Conservation (phyloP, 179 eudicot genomes). For the Silene noctiflora region DNA sequence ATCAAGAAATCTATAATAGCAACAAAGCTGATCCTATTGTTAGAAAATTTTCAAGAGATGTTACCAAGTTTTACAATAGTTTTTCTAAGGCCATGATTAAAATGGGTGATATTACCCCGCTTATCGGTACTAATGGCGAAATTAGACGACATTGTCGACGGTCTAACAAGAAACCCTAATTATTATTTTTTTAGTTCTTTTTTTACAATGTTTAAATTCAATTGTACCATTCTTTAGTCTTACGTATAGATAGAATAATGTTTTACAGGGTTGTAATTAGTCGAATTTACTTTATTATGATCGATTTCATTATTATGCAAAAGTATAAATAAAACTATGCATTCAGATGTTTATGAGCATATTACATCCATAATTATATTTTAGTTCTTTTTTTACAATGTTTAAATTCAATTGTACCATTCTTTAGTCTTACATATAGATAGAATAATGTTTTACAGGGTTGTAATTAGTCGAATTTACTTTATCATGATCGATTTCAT, state of each 20-base stretch:
- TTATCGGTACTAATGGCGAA: conserved; percentile 39
- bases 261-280: background rate
- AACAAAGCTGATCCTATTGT: conserved; percentile 25
- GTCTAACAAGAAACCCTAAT: conserved; percentile 17
- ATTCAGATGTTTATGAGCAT: too few relatives aligned
- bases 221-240: background rate
- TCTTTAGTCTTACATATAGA: background rate
- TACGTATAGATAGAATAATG: background rate
- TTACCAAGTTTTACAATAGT: conserved; percentile 21
- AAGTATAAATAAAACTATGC: too few relatives aligned
- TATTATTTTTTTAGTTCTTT: background rate
- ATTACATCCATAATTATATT: too few relatives aligned
- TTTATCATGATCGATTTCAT: background rate
- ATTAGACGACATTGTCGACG: conserved; percentile 42
- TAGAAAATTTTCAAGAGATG: conserved; percentile 28
- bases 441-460: background rate
- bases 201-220: background rate
- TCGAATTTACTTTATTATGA: background rate
- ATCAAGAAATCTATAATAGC: conserved; percentile 34
- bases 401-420: background rate
- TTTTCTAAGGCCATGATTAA: conserved; percentile 38
- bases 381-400: background rate
- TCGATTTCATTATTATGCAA: background rate
- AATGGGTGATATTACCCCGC: conserved; percentile 49
- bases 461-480: background rate